A percentile compares a stretch with the other conserved stretches of the same genome.
phyloP scores from a whole-genome alignment of 208 protist genomes.

The Trypanosoma theileri region DNA sequence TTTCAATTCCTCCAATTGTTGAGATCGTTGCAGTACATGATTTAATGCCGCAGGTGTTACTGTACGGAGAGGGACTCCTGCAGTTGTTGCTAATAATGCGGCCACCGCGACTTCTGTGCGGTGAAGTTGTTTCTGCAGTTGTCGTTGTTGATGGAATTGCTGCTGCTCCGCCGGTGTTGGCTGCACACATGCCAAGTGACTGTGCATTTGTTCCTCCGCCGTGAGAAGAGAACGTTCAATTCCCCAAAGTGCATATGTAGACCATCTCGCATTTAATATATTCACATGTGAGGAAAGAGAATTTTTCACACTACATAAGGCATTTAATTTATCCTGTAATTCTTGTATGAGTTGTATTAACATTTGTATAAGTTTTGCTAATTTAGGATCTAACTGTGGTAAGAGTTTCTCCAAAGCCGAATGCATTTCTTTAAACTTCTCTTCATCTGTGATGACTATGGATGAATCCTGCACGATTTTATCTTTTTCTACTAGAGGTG shows the following conservation, averaged over 20 bases:
- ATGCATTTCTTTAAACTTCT: slow-evolving; percentile 8
- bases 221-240: slow-evolving; percentile 17
- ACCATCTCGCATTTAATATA: not conserved
- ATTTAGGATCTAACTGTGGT: not conserved
- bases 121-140: slow-evolving; percentile 18
- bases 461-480: too few species aligned
- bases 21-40: slow-evolving; percentile 17
- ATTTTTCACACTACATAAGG: not conserved
- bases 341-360: slow-evolving; percentile 6
- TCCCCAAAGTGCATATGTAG: slow-evolving; percentile 11
- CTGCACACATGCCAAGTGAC: not conserved
- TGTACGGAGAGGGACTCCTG: slow-evolving; percentile 27
- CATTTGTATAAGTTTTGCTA: not conserved
- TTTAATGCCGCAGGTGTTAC: slow-evolving; percentile 24
- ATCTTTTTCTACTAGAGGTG: not conserved
- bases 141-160: slow-evolving; percentile 6
- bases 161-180: slow-evolving; percentile 6
- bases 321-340: slow-evolving; percentile 1
- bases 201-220: slow-evolving; percentile 24
- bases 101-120: slow-evolving; percentile 17
- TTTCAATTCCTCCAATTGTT: slow-evolving; percentile 27
- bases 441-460: too few species aligned
- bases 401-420: slow-evolving; percentile 7
- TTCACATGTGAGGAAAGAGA: not conserved
- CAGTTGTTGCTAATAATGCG: slow-evolving; percentile 16